Percentiles rank a stretch among this genome's conserved stretches.
These are phyloP conservation scores for Fraxinus paxiana DNA, from an alignment of 305 asterid species.

Conservation along the genomic window DNA sequence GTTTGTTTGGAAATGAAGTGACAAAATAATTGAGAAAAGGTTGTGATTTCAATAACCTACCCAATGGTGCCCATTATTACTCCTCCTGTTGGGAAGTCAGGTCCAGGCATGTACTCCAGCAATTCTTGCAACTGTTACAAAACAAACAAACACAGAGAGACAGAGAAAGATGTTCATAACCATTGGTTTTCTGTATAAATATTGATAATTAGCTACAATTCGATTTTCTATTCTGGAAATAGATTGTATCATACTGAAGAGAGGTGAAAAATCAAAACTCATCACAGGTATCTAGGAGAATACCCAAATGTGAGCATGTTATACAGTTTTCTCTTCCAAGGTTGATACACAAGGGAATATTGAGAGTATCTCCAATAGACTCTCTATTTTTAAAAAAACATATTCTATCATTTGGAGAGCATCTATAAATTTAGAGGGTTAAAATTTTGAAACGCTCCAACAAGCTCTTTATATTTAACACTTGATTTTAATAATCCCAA, in stretches of 20 bases:
- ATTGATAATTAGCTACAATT: background rate
- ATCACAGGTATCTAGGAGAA: background rate
- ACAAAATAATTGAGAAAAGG: background rate
- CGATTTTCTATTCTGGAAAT: background rate
- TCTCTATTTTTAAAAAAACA: too few relatives aligned
- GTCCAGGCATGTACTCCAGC: constrained; percentile 97
- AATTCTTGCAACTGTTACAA: constrained; percentile 76
- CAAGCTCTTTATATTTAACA: too few relatives aligned
- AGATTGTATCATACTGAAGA: constrained; percentile 7
- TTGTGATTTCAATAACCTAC: constrained; percentile 40
- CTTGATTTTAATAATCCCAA: too few relatives aligned
- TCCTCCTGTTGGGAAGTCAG: constrained; percentile 99
- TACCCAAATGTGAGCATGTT: background rate
- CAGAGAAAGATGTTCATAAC: constrained; percentile 3
- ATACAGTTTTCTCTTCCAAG: background rate
- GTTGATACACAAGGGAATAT: background rate
- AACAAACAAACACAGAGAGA: constrained; percentile 1
- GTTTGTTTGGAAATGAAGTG: constrained; percentile 15
- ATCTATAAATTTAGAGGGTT: too few relatives aligned
- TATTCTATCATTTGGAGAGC: too few relatives aligned
- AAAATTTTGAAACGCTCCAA: too few relatives aligned
- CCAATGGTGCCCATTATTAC: constrained; percentile 89
- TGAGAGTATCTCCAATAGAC: background rate
- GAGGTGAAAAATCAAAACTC: background rate
- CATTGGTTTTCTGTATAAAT: constrained; percentile 1